Evolutionary conservation across 2,329 filamentous ascomycete species (phyloP), one percentile per base, ranked within the genome.

Genomic region (Trichophyton rubrum): DNA sequence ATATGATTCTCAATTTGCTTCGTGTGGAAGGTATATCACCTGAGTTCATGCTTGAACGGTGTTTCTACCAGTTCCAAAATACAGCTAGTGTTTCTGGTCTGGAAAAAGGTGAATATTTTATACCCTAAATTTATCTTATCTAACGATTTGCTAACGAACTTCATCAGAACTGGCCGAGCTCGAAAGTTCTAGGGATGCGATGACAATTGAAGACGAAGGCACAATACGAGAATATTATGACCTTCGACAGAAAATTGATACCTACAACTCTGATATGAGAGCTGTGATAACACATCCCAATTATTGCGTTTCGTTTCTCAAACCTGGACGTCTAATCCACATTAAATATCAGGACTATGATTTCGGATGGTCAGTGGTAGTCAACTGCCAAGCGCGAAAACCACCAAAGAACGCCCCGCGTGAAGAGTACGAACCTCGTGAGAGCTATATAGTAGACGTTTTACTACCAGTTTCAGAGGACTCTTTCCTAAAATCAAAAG

Each of bases 11-110:
- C 61, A 99, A 99, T 70, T 77, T 99, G 63, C 86, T 97, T 73
- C 84, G 93, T 74, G 92, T 99, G n/a, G 93, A 99, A 72, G 92
- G 90, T n/a, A 95, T 99, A 58, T 97, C 91, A 7, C 93, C 95
- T 1, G 92, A 99, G 68, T 97, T 89, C 70, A 99, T 99, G 93
- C 79, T 99, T n/a, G 91, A 97, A 77, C 84, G 88, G 66, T 99
- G 93, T 71, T 99, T 99, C 78, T 95, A 89, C 73, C 93, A 99
- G 73, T 99, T 99, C 75, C 93, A 99, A 72, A 97, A 95, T 68
- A 89, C 89, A 1, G 88, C 92, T 9, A 90, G 87, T 66, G 90
- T 96, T 7, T 88, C 88, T 20, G 80, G 81, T 11, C 75, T 97
- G 22, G 93, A 99, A 74, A 89, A 88, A 72, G 73, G 77, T 78